A percentile compares a stretch with the other conserved stretches of the same genome.
phyloP scores from a whole-genome alignment of 345 rosid species.

The Camelina neglecta region DNA sequence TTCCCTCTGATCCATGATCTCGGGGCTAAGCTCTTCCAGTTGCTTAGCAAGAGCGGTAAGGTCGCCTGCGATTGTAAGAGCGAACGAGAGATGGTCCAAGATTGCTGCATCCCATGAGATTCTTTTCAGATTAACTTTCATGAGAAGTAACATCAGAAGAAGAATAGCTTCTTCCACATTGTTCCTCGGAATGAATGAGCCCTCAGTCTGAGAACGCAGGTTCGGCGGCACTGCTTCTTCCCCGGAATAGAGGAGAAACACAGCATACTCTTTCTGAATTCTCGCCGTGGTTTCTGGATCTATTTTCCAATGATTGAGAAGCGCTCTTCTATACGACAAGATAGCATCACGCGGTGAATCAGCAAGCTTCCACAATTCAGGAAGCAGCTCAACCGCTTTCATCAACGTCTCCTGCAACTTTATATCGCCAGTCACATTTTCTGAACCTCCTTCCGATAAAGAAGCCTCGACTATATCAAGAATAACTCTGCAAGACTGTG shows the following conservation, averaged over 20 bases:
- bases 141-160: constrained; percentile 71
- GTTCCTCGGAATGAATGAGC: constrained; percentile 74
- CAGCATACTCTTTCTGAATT: constrained; percentile 75
- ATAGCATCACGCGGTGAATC: constrained; percentile 66
- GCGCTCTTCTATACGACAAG: constrained; percentile 70
- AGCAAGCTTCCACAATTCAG: constrained; percentile 78
- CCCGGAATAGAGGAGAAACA: constrained; percentile 80
- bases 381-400: constrained; percentile 86
- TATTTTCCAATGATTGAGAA: constrained; percentile 75
- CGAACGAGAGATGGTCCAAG: constrained; percentile 80
- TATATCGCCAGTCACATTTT: constrained; percentile 66
- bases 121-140: constrained; percentile 61
- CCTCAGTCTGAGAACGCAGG: constrained; percentile 69
- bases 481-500: constrained; percentile 77
- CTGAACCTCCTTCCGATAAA: constrained; percentile 71
- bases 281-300: constrained; percentile 63
- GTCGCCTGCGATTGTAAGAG: constrained; percentile 69
- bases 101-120: constrained; percentile 79
- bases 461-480: constrained; percentile 86
- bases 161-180: constrained; percentile 84
- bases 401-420: constrained; percentile 76
- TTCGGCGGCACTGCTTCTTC: constrained; percentile 78
- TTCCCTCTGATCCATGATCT: constrained; percentile 59
- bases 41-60: constrained; percentile 60
- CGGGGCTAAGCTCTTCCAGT: constrained; percentile 72